Percentiles rank a stretch among this genome's conserved stretches.
phyloP scores from a whole-genome alignment of 2,329 filamentous ascomycete genomes.

The Dothideomycetes sp. region DNA sequence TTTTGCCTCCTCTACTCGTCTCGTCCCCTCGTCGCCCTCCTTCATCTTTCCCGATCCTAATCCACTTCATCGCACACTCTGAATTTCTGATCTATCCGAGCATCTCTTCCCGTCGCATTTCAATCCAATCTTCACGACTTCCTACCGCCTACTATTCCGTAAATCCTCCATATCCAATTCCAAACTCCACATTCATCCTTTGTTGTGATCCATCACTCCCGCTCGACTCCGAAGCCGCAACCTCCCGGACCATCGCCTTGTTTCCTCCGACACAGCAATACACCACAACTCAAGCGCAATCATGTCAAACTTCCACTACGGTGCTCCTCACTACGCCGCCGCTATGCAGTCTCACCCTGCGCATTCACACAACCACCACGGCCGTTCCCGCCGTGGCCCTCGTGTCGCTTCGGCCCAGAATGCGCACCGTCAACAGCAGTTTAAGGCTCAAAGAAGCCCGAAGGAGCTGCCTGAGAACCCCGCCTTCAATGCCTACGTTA shows the following conservation, averaged over 20 bases:
- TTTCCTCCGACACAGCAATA: slow-evolving; percentile 9
- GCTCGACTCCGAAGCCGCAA: slow-evolving; percentile 15
- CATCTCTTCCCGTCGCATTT: slow-evolving; percentile 8
- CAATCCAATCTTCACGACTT: background rate
- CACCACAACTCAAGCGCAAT: slow-evolving; percentile 17
- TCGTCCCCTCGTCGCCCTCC: slow-evolving; percentile 2
- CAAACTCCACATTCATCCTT: slow-evolving; percentile 4
- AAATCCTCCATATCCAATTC: background rate
- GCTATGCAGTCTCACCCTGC: slow-evolving; percentile 44
- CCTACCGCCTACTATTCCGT: slow-evolving; percentile 4
- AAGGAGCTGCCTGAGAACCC: slow-evolving; percentile 78
- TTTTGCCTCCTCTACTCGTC: slow-evolving; percentile 7
- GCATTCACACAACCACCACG: slow-evolving; percentile 67
- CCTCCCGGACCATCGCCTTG: slow-evolving; percentile 13
- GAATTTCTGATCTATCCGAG: slow-evolving; percentile 2
- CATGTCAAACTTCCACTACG: slow-evolving; percentile 44
- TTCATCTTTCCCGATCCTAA: slow-evolving; percentile 11
- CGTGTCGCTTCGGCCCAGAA: slow-evolving; percentile 74
- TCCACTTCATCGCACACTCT: background rate
- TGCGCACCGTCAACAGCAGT: slow-evolving; percentile 63
- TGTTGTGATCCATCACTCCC: slow-evolving; percentile 16
- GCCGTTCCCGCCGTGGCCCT: slow-evolving; percentile 75
- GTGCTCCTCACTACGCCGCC: slow-evolving; percentile 37
- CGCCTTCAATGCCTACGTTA: slow-evolving; percentile 67
- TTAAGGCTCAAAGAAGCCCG: slow-evolving; percentile 73